Evolutionary conservation across 176 grass and related monocot species (phyloP), one percentile per base, ranked within the genome.

Genomic region (Typha latifolia): DNA sequence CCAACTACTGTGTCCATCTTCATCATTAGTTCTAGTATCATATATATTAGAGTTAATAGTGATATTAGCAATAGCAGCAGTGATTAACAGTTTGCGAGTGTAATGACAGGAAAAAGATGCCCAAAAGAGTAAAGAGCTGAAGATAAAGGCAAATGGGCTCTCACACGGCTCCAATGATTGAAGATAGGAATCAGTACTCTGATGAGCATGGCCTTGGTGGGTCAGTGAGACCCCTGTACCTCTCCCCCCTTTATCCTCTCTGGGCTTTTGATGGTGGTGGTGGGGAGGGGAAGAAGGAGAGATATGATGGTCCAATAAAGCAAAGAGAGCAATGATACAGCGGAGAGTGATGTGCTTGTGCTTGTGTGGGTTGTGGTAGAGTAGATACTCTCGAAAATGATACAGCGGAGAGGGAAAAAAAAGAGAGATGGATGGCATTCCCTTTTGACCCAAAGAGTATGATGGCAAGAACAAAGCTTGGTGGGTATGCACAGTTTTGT

Each of bases 251-350:
- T 43, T 43, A 43, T 43, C 37, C 37, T 11, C 37, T 43, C 37
- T 43, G 37, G 37, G 37, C 37, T 43, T 43, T 43, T 43, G 7
- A 43, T 43, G 37, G 37, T 43, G 37, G 37, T 43, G 37, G 37
- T 43, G 37, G 37, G 37, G 37, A 43, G 37, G 37, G 37, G 37
- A 43, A 43, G 37, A 43, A 43, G 37, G 9, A 21, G 14, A 21
- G 53, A 7, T 59, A 78, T 78, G 75, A 78, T 78, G 67, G 24
- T 70, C 69, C 53, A 70, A 70, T 78, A 63, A 78, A 78, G 53
- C 5, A 11, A 21, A 59, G 20, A 59, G 53, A 59, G 16, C 16
- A 9, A 59, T 43, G 10, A n/a, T n/a, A n/a, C n/a, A n/a, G n/a
- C n/a, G n/a, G n/a, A 43, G 37, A 7, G 37, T 43, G 37, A 10